Evolutionary conservation across 2,329 filamentous ascomycete species (phyloP).

Genomic region (Cryphonectria parasitica): DNA sequence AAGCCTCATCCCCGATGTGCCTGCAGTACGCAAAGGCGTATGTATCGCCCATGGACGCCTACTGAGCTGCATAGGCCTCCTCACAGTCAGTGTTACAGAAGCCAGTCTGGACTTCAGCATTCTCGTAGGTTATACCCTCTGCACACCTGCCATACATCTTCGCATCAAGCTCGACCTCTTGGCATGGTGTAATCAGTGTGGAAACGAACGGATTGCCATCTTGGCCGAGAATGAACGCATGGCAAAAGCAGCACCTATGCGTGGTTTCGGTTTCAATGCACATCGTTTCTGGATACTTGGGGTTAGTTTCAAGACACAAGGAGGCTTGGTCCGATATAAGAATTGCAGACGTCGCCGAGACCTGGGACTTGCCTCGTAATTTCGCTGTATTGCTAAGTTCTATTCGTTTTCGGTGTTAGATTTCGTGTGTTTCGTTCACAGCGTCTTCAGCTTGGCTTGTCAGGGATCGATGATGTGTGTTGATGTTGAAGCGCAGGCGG

Average conservation of each 20-base stretch:
- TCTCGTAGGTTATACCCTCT: neutral
- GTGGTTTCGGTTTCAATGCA: neutral
- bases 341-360: neutral
- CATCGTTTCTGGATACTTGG: neutral
- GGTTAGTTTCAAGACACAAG: neutral
- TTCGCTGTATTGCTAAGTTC: neutral
- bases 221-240: neutral
- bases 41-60: neutral
- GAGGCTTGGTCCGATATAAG: neutral
- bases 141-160: neutral
- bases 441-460: neutral
- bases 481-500: neutral
- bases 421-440: neutral
- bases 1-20: neutral
- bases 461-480: neutral
- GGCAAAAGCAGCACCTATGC: neutral
- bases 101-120: neutral
- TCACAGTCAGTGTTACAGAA: neutral
- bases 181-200: neutral
- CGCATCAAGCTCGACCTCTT: neutral
- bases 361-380: neutral
- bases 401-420: neutral
- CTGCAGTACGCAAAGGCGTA: neutral
- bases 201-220: neutral
- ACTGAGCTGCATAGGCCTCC: neutral